Conservation (phyloP, 352 stramenopile species). For the Phytophthora agathidicida region DNA sequence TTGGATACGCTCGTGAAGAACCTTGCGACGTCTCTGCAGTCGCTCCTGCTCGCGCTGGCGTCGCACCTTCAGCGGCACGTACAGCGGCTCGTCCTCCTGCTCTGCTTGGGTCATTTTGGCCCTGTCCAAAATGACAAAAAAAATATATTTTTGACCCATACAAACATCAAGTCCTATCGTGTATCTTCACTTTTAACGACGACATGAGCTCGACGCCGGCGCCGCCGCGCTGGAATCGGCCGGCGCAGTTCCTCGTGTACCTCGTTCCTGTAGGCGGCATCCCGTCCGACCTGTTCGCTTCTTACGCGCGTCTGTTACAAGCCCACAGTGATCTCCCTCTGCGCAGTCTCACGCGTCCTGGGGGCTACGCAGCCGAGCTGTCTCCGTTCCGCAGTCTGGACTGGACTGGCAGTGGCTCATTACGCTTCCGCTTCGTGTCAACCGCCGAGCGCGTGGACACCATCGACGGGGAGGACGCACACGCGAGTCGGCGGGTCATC, state of each 20-base stretch:
- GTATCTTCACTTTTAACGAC: no score
- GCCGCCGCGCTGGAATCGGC: slow-evolving; percentile 60
- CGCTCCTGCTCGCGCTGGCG: slow-evolving; percentile 74
- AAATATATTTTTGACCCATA: no score
- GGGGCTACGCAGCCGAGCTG: slow-evolving; percentile 79
- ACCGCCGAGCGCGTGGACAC: slow-evolving; percentile 59
- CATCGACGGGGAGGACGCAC: slow-evolving; percentile 76
- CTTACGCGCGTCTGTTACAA: slow-evolving; percentile 69
- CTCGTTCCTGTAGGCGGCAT: slow-evolving; percentile 78
- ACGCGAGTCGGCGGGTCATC: slow-evolving; percentile 72
- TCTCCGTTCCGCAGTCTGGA: slow-evolving; percentile 81
- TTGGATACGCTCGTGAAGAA: slow-evolving; percentile 59
- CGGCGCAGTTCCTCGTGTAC: slow-evolving; percentile 83
- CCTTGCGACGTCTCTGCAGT: slow-evolving; percentile 51
- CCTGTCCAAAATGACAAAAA: no score
- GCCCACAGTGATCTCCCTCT: slow-evolving; percentile 61
- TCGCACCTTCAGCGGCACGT: slow-evolving; percentile 82
- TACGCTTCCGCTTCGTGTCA: slow-evolving; percentile 81
- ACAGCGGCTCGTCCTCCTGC: slow-evolving; percentile 55
- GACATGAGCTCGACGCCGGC: slow-evolving; percentile 20
- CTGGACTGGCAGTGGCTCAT: slow-evolving; percentile 57
- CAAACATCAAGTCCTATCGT: neutral
- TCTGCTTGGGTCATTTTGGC: no score
- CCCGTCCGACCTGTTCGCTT: slow-evolving; percentile 57
- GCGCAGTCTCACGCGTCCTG: slow-evolving; percentile 69